Conservation (phyloP, 352 stramenopile species). For the Pythium phragmiticola region DNA sequence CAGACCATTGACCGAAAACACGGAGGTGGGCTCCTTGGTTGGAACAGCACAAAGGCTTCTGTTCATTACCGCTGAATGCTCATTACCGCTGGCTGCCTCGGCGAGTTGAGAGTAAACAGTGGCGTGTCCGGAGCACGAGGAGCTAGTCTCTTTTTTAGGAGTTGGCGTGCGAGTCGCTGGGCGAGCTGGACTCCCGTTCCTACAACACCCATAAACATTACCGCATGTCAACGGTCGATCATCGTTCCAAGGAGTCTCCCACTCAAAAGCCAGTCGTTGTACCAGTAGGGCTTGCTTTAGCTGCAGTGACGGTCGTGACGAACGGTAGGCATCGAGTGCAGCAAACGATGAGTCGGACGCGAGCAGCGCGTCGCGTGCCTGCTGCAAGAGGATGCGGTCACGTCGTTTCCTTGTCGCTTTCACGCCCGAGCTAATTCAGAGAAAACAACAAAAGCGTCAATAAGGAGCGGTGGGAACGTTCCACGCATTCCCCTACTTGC, state of each 20-base stretch:
- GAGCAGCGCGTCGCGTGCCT: constrained; percentile 1
- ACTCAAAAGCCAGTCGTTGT: background rate
- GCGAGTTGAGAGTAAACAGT: background rate
- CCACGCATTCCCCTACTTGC: background rate
- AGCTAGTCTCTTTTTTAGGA: background rate
- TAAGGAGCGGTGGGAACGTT: background rate
- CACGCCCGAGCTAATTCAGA: constrained; percentile 3
- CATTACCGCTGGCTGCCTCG: background rate
- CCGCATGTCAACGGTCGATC: background rate
- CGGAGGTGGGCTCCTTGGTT: too few relatives aligned
- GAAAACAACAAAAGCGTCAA: background rate
- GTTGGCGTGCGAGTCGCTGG: background rate
- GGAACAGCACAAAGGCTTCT: too few relatives aligned
- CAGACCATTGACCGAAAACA: too few relatives aligned
- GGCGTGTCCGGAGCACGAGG: background rate
- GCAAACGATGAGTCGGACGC: background rate
- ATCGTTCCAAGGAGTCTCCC: background rate
- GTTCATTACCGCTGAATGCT: too few relatives aligned
- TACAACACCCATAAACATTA: background rate
- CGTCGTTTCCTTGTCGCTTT: constrained; percentile 3
- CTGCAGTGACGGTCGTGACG: background rate
- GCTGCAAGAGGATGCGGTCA: background rate
- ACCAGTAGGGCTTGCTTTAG: constrained; percentile 4
- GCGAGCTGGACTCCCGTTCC: background rate
- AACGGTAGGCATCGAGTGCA: background rate